These are phyloP conservation scores for Clavispora phyllophila DNA, from an alignment of 805 yeast genomes.

Conservation along the genomic window DNA sequence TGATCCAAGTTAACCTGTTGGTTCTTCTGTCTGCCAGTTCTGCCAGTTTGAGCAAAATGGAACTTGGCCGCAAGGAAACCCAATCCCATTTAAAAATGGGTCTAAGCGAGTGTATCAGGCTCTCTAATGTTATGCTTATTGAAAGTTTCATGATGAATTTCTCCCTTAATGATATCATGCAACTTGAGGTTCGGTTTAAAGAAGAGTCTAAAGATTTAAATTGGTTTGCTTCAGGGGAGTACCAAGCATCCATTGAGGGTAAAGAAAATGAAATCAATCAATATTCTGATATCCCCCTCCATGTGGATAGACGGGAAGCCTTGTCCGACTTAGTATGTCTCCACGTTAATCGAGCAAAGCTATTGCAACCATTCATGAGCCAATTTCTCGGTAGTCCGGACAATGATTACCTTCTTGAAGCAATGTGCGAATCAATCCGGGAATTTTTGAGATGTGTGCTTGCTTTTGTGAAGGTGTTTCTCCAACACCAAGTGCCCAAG, in stretches of 20 bases:
- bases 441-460: slow-evolving; percentile 20
- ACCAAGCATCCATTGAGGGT: slow-evolving; percentile 9
- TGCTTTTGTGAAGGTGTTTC: slow-evolving; percentile 11
- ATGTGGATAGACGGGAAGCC: slow-evolving; percentile 29
- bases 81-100: slow-evolving; percentile 41
- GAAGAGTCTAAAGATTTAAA: slow-evolving; percentile 36
- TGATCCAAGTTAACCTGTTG: slow-evolving; percentile 29
- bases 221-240: slow-evolving; percentile 17
- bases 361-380: slow-evolving; percentile 47
- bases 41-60: slow-evolving; percentile 13
- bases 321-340: slow-evolving; percentile 42
- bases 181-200: slow-evolving; percentile 38
- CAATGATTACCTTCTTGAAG: slow-evolving; percentile 30
- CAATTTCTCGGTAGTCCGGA: slow-evolving; percentile 24
- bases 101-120: slow-evolving; percentile 44
- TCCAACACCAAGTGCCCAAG: slow-evolving; percentile 8
- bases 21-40: slow-evolving; percentile 20
- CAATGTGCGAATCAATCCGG: slow-evolving; percentile 28
- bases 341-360: slow-evolving; percentile 47
- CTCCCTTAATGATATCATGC: slow-evolving; percentile 34
- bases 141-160: slow-evolving; percentile 48
- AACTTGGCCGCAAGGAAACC: slow-evolving; percentile 18
- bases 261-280: slow-evolving; percentile 18
- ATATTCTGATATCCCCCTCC: slow-evolving; percentile 16
- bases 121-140: slow-evolving; percentile 45